These are phyloP conservation scores for Botrytis deweyae DNA, from an alignment of 2,329 filamentous ascomycete species.

Conservation along the genomic window DNA sequence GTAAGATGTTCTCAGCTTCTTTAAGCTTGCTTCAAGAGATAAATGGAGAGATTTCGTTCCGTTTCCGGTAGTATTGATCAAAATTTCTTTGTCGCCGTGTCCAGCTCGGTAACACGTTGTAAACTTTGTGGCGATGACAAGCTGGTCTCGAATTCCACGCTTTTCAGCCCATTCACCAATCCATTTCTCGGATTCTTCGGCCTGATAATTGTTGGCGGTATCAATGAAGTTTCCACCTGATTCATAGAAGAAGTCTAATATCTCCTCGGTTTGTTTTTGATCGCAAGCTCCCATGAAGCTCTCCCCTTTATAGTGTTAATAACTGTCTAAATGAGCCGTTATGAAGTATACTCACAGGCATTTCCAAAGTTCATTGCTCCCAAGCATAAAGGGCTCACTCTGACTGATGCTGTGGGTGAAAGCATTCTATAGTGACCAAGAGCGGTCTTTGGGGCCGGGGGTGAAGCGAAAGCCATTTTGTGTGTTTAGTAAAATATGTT, in stretches of 20 bases:
- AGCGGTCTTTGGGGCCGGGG: slow-evolving; percentile 51
- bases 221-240: slow-evolving; percentile 69
- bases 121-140: slow-evolving; percentile 68
- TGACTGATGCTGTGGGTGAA: slow-evolving; percentile 61
- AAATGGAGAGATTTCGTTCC: slow-evolving; percentile 59
- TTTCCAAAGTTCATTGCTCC: slow-evolving; percentile 66
- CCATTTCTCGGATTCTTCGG: slow-evolving; percentile 61
- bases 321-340: not conserved
- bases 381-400: slow-evolving; percentile 66
- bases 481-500: not conserved
- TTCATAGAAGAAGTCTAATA: slow-evolving; percentile 57
- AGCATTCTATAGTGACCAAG: slow-evolving; percentile 65
- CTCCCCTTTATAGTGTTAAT: slow-evolving; percentile 42
- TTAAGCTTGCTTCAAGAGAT: slow-evolving; percentile 56
- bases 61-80: slow-evolving; percentile 57
- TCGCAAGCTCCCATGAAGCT: slow-evolving; percentile 54
- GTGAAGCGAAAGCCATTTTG: slow-evolving; percentile 30
- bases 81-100: slow-evolving; percentile 36
- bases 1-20: slow-evolving; percentile 65
- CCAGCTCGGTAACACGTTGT: slow-evolving; percentile 38
- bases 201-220: slow-evolving; percentile 64
- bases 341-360: slow-evolving; percentile 42
- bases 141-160: slow-evolving; percentile 59
- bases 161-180: slow-evolving; percentile 70
- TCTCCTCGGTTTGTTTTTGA: slow-evolving; percentile 22